Evolutionary conservation across 192 early-diverging fungal genomes (phyloP), one percentile per base, ranked within the genome.

Genomic region (Dissophora ornata): DNA sequence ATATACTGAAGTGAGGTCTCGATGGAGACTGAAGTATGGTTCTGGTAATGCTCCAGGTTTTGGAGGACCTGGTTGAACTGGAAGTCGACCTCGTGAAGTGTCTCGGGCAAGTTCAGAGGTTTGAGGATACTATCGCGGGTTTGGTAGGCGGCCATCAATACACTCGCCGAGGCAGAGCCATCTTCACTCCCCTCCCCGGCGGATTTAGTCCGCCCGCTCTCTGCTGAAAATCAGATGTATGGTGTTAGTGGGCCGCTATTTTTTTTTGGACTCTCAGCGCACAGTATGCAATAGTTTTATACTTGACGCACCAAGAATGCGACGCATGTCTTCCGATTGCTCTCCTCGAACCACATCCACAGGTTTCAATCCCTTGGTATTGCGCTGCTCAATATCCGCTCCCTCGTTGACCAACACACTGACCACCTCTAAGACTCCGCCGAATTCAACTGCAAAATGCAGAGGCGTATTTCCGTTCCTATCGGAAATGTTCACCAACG

Each of bases 391-490:
- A 13, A 85, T 67, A 67, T 83, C 79, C 10, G 84, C 84, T 9
- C 84, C 84, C 48, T 83, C 81, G 21, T 75, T 40, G 10, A 85
- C 65, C 29, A 86, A 45, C 1, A 86, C 79, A 15, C 67, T 68
- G 1, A 86, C 61, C 21, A 86, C 84, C 38, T 86, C 84, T 21
- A 71, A 33, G 0, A 86, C 67, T n/a, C 79, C 69, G 8, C 84
- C 82, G 57, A 80, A 83, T 38, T 86, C 84, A 22, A 83, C 80
- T 26, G 84, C 84, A 59, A 83, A 86, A 64, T 86, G 84, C 22
- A 86, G 46, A 33, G 84, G 80, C 10, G 84, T 86, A 45, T 86
- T 83, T 3, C 82, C 82, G 42, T 75, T 79, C 11, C 73, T 54
- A 38, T 86, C 84, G 1, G 71, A 67, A 59, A 81, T 79, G 42